Evolutionary conservation across 2,329 filamentous ascomycete species (phyloP), one percentile per base, ranked within the genome.

Genomic region (Penicillium sp.): DNA sequence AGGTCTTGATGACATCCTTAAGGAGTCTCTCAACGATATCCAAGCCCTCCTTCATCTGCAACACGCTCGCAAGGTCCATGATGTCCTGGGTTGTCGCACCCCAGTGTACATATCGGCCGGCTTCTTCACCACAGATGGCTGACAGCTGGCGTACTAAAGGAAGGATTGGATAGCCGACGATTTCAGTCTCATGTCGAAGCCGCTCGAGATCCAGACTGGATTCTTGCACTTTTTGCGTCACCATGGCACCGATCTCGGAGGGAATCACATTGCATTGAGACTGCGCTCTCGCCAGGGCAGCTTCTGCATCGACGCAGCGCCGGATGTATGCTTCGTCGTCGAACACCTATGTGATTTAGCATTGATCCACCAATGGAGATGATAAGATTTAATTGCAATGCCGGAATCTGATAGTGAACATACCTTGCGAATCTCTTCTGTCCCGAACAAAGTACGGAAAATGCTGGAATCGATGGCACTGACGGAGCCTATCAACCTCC

Each of bases 61-160:
- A 59, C 1, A 81, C 68, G 11, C 74, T 77, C 0, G 80, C 81
- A 0, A 76, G 68, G 55, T 83, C 81, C 80, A 82, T 82, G 51
- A 83, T 82, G 56, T 83, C 80, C 55, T 83, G 81, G 0, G 81
- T 83, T 0, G 81, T 83, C 1, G 80, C 79, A 8, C 81, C 81
- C 80, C 80, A 82, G 60, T 83, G 80, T 10, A 83, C 75, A 57
- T 80, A 82, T 52, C 74, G 71, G n/a, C 65, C 71, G 11, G 61
- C 63, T 5, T 67, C 58, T 28, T 68, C 64, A 13, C 60, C 63
- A 22, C 60, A 65, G n/a, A 64, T 63, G 25, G 68, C 65, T 1
- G 73, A 73, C 22, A 81, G 63, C 51, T 81, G 79, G 31, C 74
- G 69, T 2, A 81, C 75, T 11, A 82, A 58, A 0, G 78, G 77